These are phyloP conservation scores for Yamadazyma epiphylla DNA, from an alignment of 1,139 yeast genomes.

Conservation along the genomic window DNA sequence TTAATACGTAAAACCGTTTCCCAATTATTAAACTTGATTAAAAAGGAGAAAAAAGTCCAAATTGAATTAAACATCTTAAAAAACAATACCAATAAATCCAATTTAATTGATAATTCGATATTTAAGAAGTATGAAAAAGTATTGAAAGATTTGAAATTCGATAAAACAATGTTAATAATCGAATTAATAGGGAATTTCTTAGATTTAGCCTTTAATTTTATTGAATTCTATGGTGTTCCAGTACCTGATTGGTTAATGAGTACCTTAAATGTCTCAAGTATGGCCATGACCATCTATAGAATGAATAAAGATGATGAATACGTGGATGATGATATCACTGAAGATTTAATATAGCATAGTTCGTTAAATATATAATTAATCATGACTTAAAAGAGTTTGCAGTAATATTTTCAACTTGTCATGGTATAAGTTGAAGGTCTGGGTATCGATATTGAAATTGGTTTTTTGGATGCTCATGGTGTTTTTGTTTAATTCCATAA, in stretches of 20 bases:
- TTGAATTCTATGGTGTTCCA: conserved; percentile 34
- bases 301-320: conserved; percentile 52
- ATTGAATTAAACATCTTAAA: conserved; percentile 33
- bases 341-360: conserved; percentile 30
- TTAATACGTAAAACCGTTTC: conserved; percentile 42
- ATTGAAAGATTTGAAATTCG: conserved; percentile 41
- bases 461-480: conserved; percentile 7
- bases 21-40: conserved; percentile 38
- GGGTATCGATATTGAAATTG: conserved; percentile 7
- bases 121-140: conserved; percentile 38
- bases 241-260: conserved; percentile 47
- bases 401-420: conserved; percentile 9
- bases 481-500: conserved; percentile 7
- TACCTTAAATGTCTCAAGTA: conserved; percentile 39
- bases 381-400: too few species aligned
- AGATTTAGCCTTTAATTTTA: conserved; percentile 39
- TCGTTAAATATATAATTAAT: background rate
- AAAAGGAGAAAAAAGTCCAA: conserved; percentile 37
- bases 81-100: conserved; percentile 16
- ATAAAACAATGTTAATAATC: conserved; percentile 40
- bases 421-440: conserved; percentile 4
- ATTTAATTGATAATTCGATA: conserved; percentile 24
- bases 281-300: conserved; percentile 49
- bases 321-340: conserved; percentile 43
- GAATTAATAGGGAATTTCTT: conserved; percentile 44